Percentiles rank a stretch among this genome's conserved stretches.
Conservation (phyloP, 1,284 basidiomycete species). For the Lentinula novae-zelandiae region DNA sequence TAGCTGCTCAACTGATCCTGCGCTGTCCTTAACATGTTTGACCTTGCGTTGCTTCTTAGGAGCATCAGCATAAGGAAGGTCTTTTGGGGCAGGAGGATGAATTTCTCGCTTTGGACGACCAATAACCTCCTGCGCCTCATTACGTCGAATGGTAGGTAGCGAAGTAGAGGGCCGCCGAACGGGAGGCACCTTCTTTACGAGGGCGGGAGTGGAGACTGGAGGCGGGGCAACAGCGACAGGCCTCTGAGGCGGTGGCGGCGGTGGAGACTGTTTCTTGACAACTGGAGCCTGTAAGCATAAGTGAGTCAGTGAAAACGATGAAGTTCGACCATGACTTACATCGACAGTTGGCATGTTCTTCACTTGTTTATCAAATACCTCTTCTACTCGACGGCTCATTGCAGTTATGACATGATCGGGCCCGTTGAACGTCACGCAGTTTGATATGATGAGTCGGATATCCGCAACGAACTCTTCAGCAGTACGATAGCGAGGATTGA, state of each 20-base stretch:
- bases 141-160: constrained; percentile 76
- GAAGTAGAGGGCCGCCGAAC: constrained; percentile 69
- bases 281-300: constrained; percentile 46
- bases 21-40: constrained; percentile 56
- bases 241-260: constrained; percentile 28
- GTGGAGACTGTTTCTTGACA: constrained; percentile 48
- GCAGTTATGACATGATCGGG: constrained; percentile 77
- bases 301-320: constrained; percentile 16
- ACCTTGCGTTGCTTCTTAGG: constrained; percentile 66
- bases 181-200: constrained; percentile 43
- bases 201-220: constrained; percentile 21
- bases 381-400: constrained; percentile 81
- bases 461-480: constrained; percentile 82
- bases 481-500: constrained; percentile 69
- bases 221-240: constrained; percentile 31
- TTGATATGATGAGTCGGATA: constrained; percentile 84
- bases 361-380: constrained; percentile 85
- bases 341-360: constrained; percentile 80
- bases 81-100: constrained; percentile 91
- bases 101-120: constrained; percentile 96
- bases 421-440: constrained; percentile 92
- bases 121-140: constrained; percentile 50
- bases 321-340: constrained; percentile 41
- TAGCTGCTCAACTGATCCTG: constrained; percentile 80
- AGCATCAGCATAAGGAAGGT: constrained; percentile 78